Percentiles rank a stretch among this genome's conserved stretches.
phyloP scores from a whole-genome alignment of 495 filamentous ascomycete genomes.

The Aspergillus cavernicola region DNA sequence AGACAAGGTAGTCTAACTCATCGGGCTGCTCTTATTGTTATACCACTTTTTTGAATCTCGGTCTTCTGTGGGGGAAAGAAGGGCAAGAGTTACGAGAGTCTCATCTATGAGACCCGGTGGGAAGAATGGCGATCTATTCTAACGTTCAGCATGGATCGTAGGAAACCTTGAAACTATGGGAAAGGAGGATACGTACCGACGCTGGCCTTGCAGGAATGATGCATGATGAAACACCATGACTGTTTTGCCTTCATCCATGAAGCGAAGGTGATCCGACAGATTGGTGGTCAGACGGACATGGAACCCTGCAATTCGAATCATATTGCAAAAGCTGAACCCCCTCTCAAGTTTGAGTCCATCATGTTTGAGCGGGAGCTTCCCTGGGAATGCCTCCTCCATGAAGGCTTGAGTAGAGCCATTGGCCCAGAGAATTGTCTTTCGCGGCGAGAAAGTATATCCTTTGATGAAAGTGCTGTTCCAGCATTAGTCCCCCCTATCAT shows the following conservation, averaged over 20 bases:
- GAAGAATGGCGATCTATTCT: slow-evolving; percentile 16
- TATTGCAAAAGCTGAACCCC: not conserved
- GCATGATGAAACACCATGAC: slow-evolving; percentile 44
- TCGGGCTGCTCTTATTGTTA: slow-evolving; percentile 3
- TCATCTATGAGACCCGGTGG: slow-evolving; percentile 36
- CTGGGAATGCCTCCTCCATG: not conserved
- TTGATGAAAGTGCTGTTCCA: too few species aligned
- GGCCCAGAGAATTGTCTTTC: not conserved
- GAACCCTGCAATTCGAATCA: slow-evolving; percentile 32
- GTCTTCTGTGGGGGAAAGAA: slow-evolving; percentile 41
- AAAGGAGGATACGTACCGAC: too few species aligned
- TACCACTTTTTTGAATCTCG: slow-evolving; percentile 27
- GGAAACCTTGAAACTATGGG: too few species aligned
- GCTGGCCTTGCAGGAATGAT: slow-evolving; percentile 30
- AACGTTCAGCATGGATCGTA: not conserved
- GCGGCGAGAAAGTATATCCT: too few species aligned
- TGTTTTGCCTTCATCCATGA: slow-evolving; percentile 35
- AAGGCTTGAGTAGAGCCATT: not conserved
- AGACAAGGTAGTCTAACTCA: slow-evolving; percentile 23
- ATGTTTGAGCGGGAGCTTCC: not conserved
- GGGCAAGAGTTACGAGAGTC: slow-evolving; percentile 42
- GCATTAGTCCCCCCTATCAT: too few species aligned
- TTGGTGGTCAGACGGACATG: slow-evolving; percentile 41
- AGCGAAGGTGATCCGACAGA: slow-evolving; percentile 40
- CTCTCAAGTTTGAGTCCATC: not conserved